These are phyloP conservation scores for Penicillium sp. DNA, from an alignment of 2,329 filamentous ascomycete genomes.

Conservation along the genomic window DNA sequence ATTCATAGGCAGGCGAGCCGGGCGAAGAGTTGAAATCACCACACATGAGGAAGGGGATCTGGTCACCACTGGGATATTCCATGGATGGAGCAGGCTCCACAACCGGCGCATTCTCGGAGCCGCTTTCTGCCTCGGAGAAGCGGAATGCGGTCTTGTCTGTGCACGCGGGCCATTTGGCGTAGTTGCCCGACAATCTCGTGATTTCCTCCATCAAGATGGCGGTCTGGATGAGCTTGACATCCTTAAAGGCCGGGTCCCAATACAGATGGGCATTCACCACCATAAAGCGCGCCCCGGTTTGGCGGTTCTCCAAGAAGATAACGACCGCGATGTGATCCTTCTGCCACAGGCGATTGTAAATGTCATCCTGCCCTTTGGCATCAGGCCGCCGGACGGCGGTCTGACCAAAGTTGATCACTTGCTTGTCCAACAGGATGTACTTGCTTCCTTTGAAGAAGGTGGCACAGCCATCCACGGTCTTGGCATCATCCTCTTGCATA, in stretches of 20 bases:
- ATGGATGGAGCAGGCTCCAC: constrained; percentile 69
- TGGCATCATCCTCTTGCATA: constrained; percentile 83
- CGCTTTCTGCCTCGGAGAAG: constrained; percentile 47
- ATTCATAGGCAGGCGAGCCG: constrained; percentile 83
- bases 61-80: constrained; percentile 76
- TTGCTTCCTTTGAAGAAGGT: constrained; percentile 96
- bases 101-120: constrained; percentile 42
- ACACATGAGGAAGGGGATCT: constrained; percentile 85
- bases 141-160: constrained; percentile 65
- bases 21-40: constrained; percentile 92
- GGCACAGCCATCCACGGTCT: constrained; percentile 89
- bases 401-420: constrained; percentile 84
- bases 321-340: constrained; percentile 94
- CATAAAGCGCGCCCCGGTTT: constrained; percentile 84
- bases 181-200: constrained; percentile 77
- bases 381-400: constrained; percentile 91
- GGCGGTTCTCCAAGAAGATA: constrained; percentile 84
- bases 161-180: constrained; percentile 69
- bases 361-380: constrained; percentile 95
- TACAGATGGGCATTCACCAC: constrained; percentile 91
- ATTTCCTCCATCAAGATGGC: constrained; percentile 92
- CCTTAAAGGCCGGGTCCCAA: constrained; percentile 84
- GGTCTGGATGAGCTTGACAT: constrained; percentile 94
- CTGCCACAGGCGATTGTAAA: constrained; percentile 98
- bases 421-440: constrained; percentile 89